A percentile compares a stretch with the other conserved stretches of the same genome.
Evolutionary conservation across 352 stramenopile species (phyloP).

Genomic region (Globisporangium heterothallicum): DNA sequence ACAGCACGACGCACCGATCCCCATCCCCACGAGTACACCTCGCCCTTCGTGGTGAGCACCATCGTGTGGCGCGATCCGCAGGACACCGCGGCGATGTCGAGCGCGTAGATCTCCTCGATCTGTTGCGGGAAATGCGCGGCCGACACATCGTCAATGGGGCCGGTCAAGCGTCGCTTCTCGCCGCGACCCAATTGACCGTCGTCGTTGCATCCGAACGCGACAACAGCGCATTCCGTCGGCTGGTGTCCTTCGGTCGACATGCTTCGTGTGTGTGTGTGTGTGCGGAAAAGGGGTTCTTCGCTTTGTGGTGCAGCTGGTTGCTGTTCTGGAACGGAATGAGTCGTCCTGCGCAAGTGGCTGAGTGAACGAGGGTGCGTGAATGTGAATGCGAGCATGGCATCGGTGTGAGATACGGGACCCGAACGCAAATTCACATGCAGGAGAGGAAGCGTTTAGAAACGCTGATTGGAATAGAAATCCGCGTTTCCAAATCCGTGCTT

Average conservation of each 20-base stretch:
- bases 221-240: constrained; percentile 28
- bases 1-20: constrained; percentile 41
- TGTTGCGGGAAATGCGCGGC: constrained; percentile 71
- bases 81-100: constrained; percentile 63
- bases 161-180: constrained; percentile 42
- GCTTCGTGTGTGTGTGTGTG: neutral
- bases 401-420: too few species aligned
- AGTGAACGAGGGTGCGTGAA: too few species aligned
- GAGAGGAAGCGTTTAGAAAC: too few species aligned
- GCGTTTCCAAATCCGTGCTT: too few species aligned
- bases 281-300: neutral
- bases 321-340: neutral
- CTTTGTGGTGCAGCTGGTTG: too few species aligned
- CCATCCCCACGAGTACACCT: constrained; percentile 77
- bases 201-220: constrained; percentile 82
- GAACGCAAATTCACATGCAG: too few species aligned
- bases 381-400: too few species aligned
- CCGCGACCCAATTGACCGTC: constrained; percentile 75
- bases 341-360: neutral
- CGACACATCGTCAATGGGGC: constrained; percentile 66
- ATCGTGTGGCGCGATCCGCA: constrained; percentile 82
- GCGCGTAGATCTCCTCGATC: constrained; percentile 34
- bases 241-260: neutral
- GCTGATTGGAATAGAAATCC: too few species aligned
- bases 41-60: constrained; percentile 56